Evolutionary conservation across 202 grass and related monocot species (phyloP).

Genomic region (Zizania palustris): DNA sequence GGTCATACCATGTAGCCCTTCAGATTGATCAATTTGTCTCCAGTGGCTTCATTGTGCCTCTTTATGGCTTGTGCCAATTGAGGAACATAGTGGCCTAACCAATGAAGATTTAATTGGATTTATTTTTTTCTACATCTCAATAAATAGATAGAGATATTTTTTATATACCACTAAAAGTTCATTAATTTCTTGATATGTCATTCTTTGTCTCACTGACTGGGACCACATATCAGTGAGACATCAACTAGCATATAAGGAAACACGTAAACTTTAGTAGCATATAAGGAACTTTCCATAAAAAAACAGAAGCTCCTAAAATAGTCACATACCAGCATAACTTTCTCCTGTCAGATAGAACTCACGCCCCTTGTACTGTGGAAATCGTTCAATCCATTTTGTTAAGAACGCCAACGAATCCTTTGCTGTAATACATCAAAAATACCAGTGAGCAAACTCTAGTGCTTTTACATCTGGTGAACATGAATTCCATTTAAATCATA

Average conservation of each 20-base stretch:
- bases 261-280: no score
- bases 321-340: conserved; percentile 79
- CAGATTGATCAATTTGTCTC: conserved; percentile 83
- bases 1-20: conserved; percentile 93
- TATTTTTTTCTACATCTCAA: neutral
- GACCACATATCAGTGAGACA: no score
- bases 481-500: conserved; percentile 33
- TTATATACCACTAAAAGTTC: no score
- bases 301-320: conserved; percentile 36
- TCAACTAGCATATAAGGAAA: no score
- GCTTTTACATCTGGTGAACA: conserved; percentile 37
- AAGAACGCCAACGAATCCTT: conserved; percentile 78
- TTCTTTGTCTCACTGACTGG: no score
- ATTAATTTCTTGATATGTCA: no score
- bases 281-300: neutral
- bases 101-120: conserved; percentile 40
- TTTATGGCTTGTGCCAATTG: conserved; percentile 96
- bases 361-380: conserved; percentile 84
- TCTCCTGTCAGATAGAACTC: conserved; percentile 93
- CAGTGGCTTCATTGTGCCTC: conserved; percentile 65
- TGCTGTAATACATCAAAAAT: conserved; percentile 54
- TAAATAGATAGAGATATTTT: neutral
- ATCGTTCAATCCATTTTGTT: conserved; percentile 88
- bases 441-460: conserved; percentile 33
- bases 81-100: conserved; percentile 93